Conservation (phyloP, 169 alveolate species). For the Eimeria nieschulzi region DNA sequence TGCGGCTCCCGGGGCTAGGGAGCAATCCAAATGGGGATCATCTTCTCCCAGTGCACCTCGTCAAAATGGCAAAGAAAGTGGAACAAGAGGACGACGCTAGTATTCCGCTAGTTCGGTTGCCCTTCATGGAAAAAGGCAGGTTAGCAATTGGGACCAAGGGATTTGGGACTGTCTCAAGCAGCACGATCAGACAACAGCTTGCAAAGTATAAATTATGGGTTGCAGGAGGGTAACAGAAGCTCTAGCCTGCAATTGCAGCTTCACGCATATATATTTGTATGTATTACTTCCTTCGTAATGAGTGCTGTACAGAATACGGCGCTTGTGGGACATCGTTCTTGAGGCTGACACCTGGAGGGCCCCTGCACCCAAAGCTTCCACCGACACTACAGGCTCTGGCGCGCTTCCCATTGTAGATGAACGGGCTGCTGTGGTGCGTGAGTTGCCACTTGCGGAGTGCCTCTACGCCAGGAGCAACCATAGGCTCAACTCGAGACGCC, state of each 20-base stretch:
- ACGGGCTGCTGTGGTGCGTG: conserved; percentile 44
- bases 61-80: not conserved
- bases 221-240: no score
- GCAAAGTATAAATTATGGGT: no score
- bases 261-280: not conserved
- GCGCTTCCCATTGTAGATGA: conserved; percentile 66
- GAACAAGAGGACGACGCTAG: not conserved
- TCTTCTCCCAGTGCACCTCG: not conserved
- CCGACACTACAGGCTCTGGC: not conserved
- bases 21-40: not conserved
- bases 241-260: no score
- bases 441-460: conserved; percentile 64
- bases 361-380: not conserved
- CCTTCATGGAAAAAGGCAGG: not conserved
- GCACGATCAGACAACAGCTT: no score
- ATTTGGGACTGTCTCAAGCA: not conserved
- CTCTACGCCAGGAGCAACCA: conserved; percentile 44
- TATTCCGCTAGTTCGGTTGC: not conserved
- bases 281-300: not conserved
- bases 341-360: conserved; percentile 47
- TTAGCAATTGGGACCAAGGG: not conserved
- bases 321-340: not conserved
- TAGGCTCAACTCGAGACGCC: conserved; percentile 48
- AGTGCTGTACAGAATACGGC: conserved; percentile 29
- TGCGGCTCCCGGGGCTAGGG: not conserved